A percentile compares a stretch with the other conserved stretches of the same genome.
Evolutionary conservation across 2,329 filamentous ascomycete genomes (phyloP).

Genomic region (Botrytis paeoniae): DNA sequence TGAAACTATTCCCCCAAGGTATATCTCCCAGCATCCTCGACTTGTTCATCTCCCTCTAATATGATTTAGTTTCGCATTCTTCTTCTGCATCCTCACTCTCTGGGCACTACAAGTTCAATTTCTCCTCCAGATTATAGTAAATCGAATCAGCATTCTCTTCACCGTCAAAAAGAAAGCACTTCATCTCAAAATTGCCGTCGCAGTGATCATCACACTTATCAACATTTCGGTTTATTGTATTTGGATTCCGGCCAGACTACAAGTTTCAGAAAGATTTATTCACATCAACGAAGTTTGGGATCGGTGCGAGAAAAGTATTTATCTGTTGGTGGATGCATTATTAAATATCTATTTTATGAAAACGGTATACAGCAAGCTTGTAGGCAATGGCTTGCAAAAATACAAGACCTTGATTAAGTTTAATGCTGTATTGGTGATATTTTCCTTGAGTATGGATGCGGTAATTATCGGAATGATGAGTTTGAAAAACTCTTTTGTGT

Average conservation of each 20-base stretch:
- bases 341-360: constrained; percentile 54
- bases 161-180: constrained; percentile 41
- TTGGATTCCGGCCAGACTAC: constrained; percentile 51
- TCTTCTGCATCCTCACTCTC: constrained; percentile 23
- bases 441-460: constrained; percentile 44
- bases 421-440: constrained; percentile 42
- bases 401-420: constrained; percentile 42
- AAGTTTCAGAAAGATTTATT: constrained; percentile 43
- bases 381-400: constrained; percentile 39
- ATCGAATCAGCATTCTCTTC: constrained; percentile 50
- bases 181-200: constrained; percentile 43
- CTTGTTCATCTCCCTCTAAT: not conserved
- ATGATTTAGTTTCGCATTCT: constrained; percentile 2
- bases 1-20: not conserved
- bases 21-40: not conserved
- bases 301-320: constrained; percentile 50
- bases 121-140: constrained; percentile 54
- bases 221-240: constrained; percentile 54
- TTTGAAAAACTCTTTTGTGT: constrained; percentile 38
- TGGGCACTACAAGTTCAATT: constrained; percentile 44
- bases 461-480: constrained; percentile 43
- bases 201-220: constrained; percentile 44
- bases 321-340: constrained; percentile 48
- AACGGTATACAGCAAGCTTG: constrained; percentile 41
- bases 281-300: constrained; percentile 52